A percentile compares a stretch with the other conserved stretches of the same genome.
Evolutionary conservation across 2,329 filamentous ascomycete genomes (phyloP).

Genomic region (Rhinocladiella mackenziei): DNA sequence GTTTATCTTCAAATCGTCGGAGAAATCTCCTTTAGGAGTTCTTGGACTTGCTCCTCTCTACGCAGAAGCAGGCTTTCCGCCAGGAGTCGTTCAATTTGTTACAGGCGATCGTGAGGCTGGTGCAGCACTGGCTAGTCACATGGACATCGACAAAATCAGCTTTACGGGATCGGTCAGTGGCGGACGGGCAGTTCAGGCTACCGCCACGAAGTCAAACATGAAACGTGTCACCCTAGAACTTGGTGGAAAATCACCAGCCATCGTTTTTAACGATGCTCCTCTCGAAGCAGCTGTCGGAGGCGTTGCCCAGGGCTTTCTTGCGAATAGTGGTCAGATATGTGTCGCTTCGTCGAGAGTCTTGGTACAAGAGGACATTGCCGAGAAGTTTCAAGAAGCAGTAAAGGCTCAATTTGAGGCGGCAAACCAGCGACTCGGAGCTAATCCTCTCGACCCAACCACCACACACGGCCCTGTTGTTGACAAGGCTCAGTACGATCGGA

Average conservation of each 20-base stretch:
- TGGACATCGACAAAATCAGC: constrained; percentile 41
- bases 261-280: constrained; percentile 64
- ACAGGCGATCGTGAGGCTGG: constrained; percentile 33
- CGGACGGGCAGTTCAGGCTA: constrained; percentile 39
- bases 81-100: constrained; percentile 56
- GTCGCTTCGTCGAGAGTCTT: constrained; percentile 62
- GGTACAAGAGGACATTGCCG: constrained; percentile 58
- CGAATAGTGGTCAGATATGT: constrained; percentile 62
- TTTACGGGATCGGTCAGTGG: constrained; percentile 40
- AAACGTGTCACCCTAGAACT: constrained; percentile 63
- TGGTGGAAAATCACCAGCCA: constrained; percentile 62
- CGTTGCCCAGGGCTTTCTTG: constrained; percentile 55
- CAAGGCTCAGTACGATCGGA: no score
- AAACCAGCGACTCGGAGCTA: constrained; percentile 62
- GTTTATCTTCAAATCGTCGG: constrained; percentile 54
- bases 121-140: constrained; percentile 37
- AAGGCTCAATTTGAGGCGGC: constrained; percentile 25
- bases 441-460: no score
- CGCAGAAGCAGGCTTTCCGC: constrained; percentile 70
- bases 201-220: constrained; percentile 40
- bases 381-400: constrained; percentile 61
- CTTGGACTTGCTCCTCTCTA: constrained; percentile 62
- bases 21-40: constrained; percentile 55
- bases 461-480: no score
- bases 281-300: constrained; percentile 66